Conservation (phyloP, 352 stramenopile genomes). For the Globisporangium spiculum region DNA sequence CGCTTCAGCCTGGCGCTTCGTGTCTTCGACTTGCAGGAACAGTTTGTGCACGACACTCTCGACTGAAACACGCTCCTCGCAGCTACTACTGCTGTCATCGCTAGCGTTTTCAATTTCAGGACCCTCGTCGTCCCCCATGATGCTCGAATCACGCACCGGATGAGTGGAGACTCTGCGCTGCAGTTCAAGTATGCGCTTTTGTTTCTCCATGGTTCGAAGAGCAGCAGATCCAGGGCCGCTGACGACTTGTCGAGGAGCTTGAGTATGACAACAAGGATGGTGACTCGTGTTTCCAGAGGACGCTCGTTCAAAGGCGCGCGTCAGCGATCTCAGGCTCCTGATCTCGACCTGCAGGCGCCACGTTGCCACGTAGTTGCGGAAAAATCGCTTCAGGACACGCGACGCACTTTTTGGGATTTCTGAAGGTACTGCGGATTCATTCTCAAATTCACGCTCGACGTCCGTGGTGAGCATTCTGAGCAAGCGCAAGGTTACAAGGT, state of each 20-base stretch:
- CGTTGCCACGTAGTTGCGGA: slow-evolving; percentile 15
- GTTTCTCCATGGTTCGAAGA: background rate
- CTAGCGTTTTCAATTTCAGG: slow-evolving; percentile 3
- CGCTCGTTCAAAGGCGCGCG: slow-evolving; percentile 18
- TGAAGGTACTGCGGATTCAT: background rate
- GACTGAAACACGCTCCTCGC: slow-evolving; percentile 25
- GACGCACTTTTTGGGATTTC: background rate
- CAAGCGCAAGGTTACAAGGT: background rate
- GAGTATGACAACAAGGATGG: background rate
- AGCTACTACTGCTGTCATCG: slow-evolving; percentile 15
- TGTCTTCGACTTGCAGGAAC: slow-evolving; percentile 19
- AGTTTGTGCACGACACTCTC: slow-evolving; percentile 37
- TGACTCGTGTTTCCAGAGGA: background rate
- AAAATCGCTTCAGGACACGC: slow-evolving; percentile 19
- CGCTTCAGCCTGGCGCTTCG: background rate
- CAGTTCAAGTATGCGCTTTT: slow-evolving; percentile 8
- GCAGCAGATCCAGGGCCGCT: too few species aligned
- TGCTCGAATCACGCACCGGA: too few species aligned
- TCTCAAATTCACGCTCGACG: background rate
- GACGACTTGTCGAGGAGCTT: background rate
- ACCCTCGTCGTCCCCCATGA: background rate
- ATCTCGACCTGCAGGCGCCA: slow-evolving; percentile 14
- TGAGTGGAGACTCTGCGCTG: background rate
- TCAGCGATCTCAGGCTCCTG: slow-evolving; percentile 13
- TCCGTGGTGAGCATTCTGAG: background rate